Evolutionary conservation across 805 yeast species (phyloP).

Genomic region (Yarrowia keelungensis): DNA sequence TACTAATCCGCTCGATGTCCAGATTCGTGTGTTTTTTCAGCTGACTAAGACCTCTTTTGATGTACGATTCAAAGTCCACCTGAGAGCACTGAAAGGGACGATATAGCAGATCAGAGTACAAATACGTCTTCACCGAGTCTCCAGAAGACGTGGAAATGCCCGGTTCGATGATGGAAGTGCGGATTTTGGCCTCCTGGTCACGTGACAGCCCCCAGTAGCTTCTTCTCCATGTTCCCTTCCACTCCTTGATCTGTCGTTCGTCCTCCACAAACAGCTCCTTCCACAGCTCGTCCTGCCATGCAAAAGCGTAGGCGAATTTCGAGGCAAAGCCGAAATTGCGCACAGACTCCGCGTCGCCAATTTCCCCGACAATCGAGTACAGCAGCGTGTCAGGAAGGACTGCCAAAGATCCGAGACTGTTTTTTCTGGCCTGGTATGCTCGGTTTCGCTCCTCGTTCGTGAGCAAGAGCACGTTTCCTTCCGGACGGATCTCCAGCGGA

Average conservation of each 20-base stretch:
- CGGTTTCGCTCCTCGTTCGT: conserved; percentile 26
- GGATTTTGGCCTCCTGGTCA: conserved; percentile 55
- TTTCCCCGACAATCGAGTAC: conserved; percentile 57
- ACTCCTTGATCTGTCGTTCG: conserved; percentile 46
- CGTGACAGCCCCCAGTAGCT: conserved; percentile 57
- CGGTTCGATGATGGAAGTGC: conserved; percentile 49
- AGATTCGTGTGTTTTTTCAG: conserved; percentile 35
- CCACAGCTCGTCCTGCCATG: conserved; percentile 84
- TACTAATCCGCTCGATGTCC: conserved; percentile 13
- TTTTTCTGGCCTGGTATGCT: background rate
- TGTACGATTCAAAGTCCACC: conserved; percentile 61
- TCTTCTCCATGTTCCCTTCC: conserved; percentile 86
- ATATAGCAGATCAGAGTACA: conserved; percentile 80
- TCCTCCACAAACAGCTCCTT: conserved; percentile 59
- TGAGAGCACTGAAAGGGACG: conserved; percentile 85
- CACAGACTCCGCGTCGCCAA: conserved; percentile 59
- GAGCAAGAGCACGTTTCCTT: conserved; percentile 66
- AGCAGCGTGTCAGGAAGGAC: conserved; percentile 69
- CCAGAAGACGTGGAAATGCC: conserved; percentile 6
- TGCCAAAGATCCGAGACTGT: conserved; percentile 49
- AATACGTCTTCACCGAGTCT: conserved; percentile 43
- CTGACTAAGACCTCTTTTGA: conserved; percentile 57
- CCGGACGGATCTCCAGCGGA: conserved; percentile 76
- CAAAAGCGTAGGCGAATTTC: conserved; percentile 71
- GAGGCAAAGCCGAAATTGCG: conserved; percentile 64